These are phyloP conservation scores for Cladorrhinum samala DNA, from an alignment of 495 filamentous ascomycete genomes.

Conservation along the genomic window DNA sequence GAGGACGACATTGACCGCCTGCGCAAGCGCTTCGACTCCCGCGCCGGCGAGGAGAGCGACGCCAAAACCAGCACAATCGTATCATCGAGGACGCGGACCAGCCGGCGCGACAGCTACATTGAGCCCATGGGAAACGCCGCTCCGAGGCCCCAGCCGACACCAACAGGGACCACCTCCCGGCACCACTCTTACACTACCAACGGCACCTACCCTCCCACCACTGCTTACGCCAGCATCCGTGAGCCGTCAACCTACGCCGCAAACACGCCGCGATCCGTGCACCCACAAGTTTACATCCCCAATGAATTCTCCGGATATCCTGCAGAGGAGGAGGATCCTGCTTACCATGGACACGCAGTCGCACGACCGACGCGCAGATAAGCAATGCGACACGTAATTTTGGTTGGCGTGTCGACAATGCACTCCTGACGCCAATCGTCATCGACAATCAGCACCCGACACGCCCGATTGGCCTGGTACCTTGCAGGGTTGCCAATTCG, in stretches of 20 bases:
- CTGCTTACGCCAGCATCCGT: conserved; percentile 17
- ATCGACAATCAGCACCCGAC: background rate
- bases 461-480: background rate
- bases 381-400: conserved; percentile 3
- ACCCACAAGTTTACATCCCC: conserved; percentile 23
- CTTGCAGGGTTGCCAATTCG: background rate
- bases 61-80: conserved; percentile 23
- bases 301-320: conserved; percentile 12
- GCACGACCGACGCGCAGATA: conserved; percentile 10
- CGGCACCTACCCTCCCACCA: conserved; percentile 9
- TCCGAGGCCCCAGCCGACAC: conserved; percentile 17
- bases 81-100: conserved; percentile 14
- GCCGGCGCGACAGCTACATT: conserved; percentile 30
- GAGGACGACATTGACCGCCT: conserved; percentile 22
- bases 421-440: background rate
- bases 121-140: conserved; percentile 29
- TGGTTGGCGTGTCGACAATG: conserved; percentile 5
- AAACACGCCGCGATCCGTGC: conserved; percentile 12
- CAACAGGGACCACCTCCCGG: conserved; percentile 13
- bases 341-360: conserved; percentile 17
- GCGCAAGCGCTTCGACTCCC: conserved; percentile 22
- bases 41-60: conserved; percentile 25
- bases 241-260: conserved; percentile 9
- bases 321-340: conserved; percentile 14
- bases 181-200: conserved; percentile 14